Percentiles rank a stretch among this genome's conserved stretches.
Evolutionary conservation across 495 filamentous ascomycete genomes (phyloP).

Genomic region (Hypoxylon rickii): DNA sequence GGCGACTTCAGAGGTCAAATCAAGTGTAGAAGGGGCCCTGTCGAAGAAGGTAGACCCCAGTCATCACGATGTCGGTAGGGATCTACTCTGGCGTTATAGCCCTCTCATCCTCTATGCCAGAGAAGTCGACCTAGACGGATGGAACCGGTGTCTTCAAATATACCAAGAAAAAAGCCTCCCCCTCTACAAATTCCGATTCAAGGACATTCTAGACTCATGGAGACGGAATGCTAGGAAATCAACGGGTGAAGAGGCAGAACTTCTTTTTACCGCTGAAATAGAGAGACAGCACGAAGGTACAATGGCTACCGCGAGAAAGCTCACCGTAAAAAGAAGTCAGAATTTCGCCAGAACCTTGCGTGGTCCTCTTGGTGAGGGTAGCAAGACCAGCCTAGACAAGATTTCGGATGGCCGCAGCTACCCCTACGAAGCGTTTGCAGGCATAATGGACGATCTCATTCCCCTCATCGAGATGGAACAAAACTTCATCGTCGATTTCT

Average conservation of each 20-base stretch:
- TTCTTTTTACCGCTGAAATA: conserved; percentile 85
- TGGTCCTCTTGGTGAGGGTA: conserved; percentile 64
- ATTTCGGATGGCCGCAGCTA: conserved; percentile 67
- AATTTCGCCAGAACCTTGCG: conserved; percentile 80
- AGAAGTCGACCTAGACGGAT: conserved; percentile 79
- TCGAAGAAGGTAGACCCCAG: conserved; percentile 58
- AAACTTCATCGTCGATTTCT: conserved; percentile 92
- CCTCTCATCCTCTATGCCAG: conserved; percentile 83
- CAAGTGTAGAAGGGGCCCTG: conserved; percentile 57
- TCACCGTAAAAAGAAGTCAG: conserved; percentile 87
- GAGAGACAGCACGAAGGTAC: conserved; percentile 78
- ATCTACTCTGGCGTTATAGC: conserved; percentile 78
- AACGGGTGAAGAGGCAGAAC: conserved; percentile 82
- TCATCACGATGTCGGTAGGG: conserved; percentile 57
- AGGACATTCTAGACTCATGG: conserved; percentile 79
- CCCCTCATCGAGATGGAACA: conserved; percentile 86
- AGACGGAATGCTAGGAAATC: conserved; percentile 77
- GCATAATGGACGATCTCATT: conserved; percentile 75
- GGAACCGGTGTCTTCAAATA: conserved; percentile 74
- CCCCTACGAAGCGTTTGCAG: conserved; percentile 82
- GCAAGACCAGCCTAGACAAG: conserved; percentile 64
- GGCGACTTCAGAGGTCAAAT: conserved; percentile 66
- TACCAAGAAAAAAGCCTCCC: conserved; percentile 77
- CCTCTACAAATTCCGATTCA: conserved; percentile 81
- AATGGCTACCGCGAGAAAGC: conserved; percentile 78